Base-by-base conservation (phyloP, 352 stramenopile species). In the Globisporangium irregulare region DNA sequence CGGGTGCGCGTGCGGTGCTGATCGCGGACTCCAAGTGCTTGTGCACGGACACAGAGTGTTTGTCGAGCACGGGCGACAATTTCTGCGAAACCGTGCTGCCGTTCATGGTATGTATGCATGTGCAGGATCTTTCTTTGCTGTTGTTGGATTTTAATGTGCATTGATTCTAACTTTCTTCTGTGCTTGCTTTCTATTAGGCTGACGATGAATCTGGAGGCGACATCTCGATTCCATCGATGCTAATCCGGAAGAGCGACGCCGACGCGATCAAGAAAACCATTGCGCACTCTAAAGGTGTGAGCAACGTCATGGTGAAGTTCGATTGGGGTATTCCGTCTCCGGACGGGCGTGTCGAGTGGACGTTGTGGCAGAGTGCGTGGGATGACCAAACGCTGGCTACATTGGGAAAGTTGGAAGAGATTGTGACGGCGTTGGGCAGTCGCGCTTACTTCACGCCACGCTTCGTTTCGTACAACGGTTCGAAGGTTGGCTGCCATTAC, bases 1-100 rank as follows among this genome's bases (percentile, higher is more conserved):
- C 90, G 2, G 97, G 97, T 4, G 97, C 97, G 7, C 84, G 94
- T 22, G 97, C 89, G 15, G 94, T 99, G 59, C 84, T 99, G 38
- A 98, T 99, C 74, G 96, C 92, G 43, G 97, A 99, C 81, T 97
- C 98, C 83, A 97, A 93, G 62, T 99, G 97, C 77, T 73, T 98
- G 46, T 99, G 97, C 83, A 82, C 76, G 46, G 92, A 98, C 64
- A 81, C 83, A 27, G 82, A 89, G 80, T 93, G 78, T 71, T 68
- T 94, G 54, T 67, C 70, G 43, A 79, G 78, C 62, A 94, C 87
- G 63, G 84, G 84, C 58, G 84, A 94, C 66, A 76, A 93, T 61
- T 84, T 85, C 60, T 98, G 93, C 73, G 91, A 98, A 81, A 91
- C 80, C 1, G 84, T 91, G 60, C 78, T 98, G 77, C 86, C 85